Base-by-base conservation (phyloP, 495 filamentous ascomycete genomes). In the Penicillium bovifimosum region DNA sequence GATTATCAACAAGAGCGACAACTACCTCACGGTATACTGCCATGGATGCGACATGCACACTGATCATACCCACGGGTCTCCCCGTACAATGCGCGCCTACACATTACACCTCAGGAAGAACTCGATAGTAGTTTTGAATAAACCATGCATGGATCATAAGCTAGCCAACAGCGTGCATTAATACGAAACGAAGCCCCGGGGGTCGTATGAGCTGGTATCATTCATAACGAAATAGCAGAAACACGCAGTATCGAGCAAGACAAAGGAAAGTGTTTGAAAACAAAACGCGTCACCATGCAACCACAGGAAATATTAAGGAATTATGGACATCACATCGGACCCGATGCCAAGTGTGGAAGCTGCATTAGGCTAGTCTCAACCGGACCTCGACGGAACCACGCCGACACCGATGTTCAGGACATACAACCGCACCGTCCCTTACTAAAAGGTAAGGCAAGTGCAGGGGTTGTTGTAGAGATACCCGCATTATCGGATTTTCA, bases 121-220 rank as follows among this genome's bases (percentile, higher is more conserved):
- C 49, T 56, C 34, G 16, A 27, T 34, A 14, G 39, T 34, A 17
- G 38, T 31, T 48, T 53, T 45, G 41, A 58, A 55, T 58, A 46
- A 59, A 61, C 66, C 62, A 68, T 70, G 64, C 59, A 59, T 68
- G 48, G 60, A 64, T 66, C 53, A 57, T 64, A 65, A 65, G 59
- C 54, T 64, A 68, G 68, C 60, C 53, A 69, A 58, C 48, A 44
- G 41, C 42, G 59, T 53, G 61, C 54, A 58, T 59, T 41, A 51
- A 50, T 41, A 56, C 56, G 50, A 53, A 53, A 57, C 50, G 54
- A 62, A 59, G 66, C 67, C 69, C 62, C 59, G 60, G 63, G 63
- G 52, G 60, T 53, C 56, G 50, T 52, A 64, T 71, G 65, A 70
- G 69, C 64, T 69, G 71, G 71, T 75, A 75, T 75, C 71, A 71